Evolutionary conservation across 306 rosid genomes (phyloP), one percentile per base, ranked within the genome.

Genomic region (Fragaria vesca): DNA sequence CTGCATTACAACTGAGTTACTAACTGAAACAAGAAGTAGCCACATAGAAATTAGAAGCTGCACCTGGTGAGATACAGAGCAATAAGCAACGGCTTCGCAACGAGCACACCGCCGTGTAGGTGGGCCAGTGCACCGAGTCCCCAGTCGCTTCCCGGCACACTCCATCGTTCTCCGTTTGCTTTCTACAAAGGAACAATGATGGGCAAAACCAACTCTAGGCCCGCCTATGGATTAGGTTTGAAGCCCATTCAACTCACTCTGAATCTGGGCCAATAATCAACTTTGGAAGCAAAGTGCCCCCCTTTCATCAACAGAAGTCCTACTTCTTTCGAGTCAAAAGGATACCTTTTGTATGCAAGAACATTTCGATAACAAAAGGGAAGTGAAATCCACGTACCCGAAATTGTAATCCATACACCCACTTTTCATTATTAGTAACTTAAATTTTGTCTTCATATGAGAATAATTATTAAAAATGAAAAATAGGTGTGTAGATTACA

Each of bases 11-110:
- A 38, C 28, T 32, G 21, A 34, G 17, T 60, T 8, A 57, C 63
- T 60, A 18, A 66, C 2, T 17, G 47, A 66, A 36, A 66, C 13
- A 60, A 62, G 3, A 11, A 6, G 32, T 16, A 17, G 1, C 28
- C 63, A 55, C 63, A 55, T 8, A 12, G 4, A 34, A 16, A 50
- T 55, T 9, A 36, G 57, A 18, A 34, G 58, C 66, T 61, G 38
- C 62, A 88, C 98, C 97, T 92, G 98, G 69, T 94, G 97, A 75
- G 94, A 75, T 73, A 87, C 78, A 42, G 97, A 88, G 83, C 97
- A 94, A 73, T 90, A 94, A 71, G 96, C 89, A 68, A 94, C 93
- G 50, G 96, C 98, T 81, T 83, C 95, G 52, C 98, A 90, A 21
- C 91, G 91, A 71, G 77, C 83, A 81, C 98, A 90, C 9, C 87